Percentiles rank a stretch among this genome's conserved stretches.
These are phyloP conservation scores for Nidularia sp. DNA, from an alignment of 768 basidiomycete genomes.

Conservation along the genomic window DNA sequence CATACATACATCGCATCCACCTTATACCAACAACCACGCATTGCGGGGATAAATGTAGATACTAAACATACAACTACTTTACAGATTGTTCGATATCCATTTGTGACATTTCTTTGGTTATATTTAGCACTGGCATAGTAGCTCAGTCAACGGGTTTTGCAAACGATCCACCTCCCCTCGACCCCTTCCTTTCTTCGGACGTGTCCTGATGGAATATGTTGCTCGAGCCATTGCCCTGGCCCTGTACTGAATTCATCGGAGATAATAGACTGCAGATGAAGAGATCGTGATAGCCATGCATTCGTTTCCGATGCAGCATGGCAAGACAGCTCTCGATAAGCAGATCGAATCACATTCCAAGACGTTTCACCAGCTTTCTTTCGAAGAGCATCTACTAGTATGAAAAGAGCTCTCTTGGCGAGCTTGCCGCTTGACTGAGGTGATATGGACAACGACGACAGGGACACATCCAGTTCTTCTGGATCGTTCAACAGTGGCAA, in stretches of 20 bases:
- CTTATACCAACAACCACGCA: not conserved
- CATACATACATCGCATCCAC: not conserved
- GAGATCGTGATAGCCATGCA: conserved; percentile 43
- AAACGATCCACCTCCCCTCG: conserved; percentile 59
- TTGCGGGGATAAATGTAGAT: not conserved
- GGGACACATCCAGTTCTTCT: not conserved
- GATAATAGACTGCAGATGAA: conserved; percentile 38
- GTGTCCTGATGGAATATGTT: conserved; percentile 36
- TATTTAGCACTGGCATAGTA: too few relatives aligned
- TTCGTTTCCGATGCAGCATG: conserved; percentile 32
- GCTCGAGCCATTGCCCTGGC: conserved; percentile 54
- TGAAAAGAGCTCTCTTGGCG: conserved; percentile 35
- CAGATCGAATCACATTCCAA: conserved; percentile 57
- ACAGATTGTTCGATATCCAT: not conserved
- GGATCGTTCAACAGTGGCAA: conserved; percentile 10
- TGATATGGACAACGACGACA: conserved; percentile 9
- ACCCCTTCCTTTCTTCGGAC: conserved; percentile 53
- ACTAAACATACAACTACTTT: not conserved
- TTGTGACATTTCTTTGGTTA: not conserved
- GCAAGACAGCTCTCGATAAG: conserved; percentile 59
- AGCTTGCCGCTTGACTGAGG: conserved; percentile 6
- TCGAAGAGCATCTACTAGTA: conserved; percentile 44
- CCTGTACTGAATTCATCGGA: conserved; percentile 17
- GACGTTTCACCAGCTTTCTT: conserved; percentile 46
- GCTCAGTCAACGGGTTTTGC: conserved; percentile 34